phyloP scores from a whole-genome alignment of 306 rosid genomes.

The Vicia sativa region DNA sequence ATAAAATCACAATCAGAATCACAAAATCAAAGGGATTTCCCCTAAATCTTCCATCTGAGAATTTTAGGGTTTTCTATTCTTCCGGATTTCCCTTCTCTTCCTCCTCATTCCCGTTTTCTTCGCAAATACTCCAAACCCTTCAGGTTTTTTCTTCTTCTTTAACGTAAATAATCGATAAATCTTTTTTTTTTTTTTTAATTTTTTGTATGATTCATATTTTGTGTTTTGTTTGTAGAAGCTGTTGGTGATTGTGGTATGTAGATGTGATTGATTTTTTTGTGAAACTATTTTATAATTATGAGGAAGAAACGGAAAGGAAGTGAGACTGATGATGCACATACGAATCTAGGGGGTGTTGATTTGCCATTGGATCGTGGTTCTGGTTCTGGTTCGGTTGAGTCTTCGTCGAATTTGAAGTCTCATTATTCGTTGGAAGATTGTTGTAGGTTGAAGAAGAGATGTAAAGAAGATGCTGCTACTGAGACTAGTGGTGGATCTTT shows the following conservation, averaged over 20 bases:
- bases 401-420: slow-evolving; percentile 59
- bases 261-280: slow-evolving; percentile 24
- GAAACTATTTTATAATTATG: slow-evolving; percentile 52
- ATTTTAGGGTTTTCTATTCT: slow-evolving; percentile 67
- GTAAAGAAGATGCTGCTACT: slow-evolving; percentile 66
- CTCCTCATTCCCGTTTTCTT: slow-evolving; percentile 17
- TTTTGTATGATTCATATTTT: slow-evolving; percentile 32
- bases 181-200: slow-evolving; percentile 8
- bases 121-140: slow-evolving; percentile 32
- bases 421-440: slow-evolving; percentile 87
- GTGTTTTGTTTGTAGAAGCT: slow-evolving; percentile 28
- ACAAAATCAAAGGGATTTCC: slow-evolving; percentile 35
- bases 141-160: slow-evolving; percentile 40
- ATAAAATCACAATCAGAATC: not conserved
- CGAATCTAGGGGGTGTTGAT: slow-evolving; percentile 45
- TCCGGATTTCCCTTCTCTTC: slow-evolving; percentile 12
- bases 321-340: slow-evolving; percentile 56
- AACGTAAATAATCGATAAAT: no score
- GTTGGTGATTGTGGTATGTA: slow-evolving; percentile 27
- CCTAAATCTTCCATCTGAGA: slow-evolving; percentile 46
- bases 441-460: slow-evolving; percentile 84
- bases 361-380: slow-evolving; percentile 43
- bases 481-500: slow-evolving; percentile 58
- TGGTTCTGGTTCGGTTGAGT: slow-evolving; percentile 54
- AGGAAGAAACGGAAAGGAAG: slow-evolving; percentile 99